Conservation (phyloP, 2,329 filamentous ascomycete species). For the Trichophaea hybrida region DNA sequence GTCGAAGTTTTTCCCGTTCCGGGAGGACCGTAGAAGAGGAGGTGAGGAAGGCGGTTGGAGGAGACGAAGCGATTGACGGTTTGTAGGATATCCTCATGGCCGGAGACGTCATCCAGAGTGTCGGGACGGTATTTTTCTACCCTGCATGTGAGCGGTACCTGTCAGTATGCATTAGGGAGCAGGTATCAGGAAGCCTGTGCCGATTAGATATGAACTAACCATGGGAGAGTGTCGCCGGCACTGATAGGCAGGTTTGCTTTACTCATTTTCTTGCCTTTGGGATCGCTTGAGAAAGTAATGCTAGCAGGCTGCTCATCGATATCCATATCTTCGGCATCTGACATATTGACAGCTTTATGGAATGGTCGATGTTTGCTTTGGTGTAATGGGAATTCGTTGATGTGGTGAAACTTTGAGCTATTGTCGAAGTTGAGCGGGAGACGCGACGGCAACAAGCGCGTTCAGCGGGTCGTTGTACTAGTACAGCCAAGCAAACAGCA, state of each 20-base stretch:
- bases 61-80: constrained; percentile 98
- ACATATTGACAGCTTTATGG: not conserved
- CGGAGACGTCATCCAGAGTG: constrained; percentile 80
- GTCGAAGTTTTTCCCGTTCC: constrained; percentile 97
- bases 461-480: not conserved
- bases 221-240: constrained; percentile 84
- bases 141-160: constrained; percentile 37
- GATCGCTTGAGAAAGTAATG: constrained; percentile 59
- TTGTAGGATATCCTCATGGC: constrained; percentile 90
- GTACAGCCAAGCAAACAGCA: too few species aligned
- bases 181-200: not conserved
- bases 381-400: not conserved
- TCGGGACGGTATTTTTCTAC: constrained; percentile 93
- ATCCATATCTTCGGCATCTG: constrained; percentile 36
- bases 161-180: not conserved
- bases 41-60: constrained; percentile 81
- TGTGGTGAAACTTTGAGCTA: not conserved
- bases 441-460: not conserved
- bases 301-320: constrained; percentile 36
- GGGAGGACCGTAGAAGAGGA: constrained; percentile 89
- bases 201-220: constrained; percentile 39
- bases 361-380: not conserved
- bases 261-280: constrained; percentile 75
- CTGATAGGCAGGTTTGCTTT: constrained; percentile 87
- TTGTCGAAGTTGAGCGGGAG: not conserved